Evolutionary conservation across 2,329 filamentous ascomycete species (phyloP), one percentile per base, ranked within the genome.

Genomic region (Calonectria pteridis): DNA sequence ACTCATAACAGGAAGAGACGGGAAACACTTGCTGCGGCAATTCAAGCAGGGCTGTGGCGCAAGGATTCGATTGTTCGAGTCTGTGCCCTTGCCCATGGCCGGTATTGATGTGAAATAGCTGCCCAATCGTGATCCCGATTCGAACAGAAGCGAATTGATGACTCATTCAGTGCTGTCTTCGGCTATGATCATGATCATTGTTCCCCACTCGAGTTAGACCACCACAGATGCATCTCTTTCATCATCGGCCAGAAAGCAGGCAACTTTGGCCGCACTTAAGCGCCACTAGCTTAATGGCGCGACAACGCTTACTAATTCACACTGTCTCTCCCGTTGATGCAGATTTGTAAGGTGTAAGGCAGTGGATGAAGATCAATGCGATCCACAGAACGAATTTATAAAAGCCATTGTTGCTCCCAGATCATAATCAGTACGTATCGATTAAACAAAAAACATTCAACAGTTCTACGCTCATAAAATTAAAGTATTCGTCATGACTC

Each of bases 401-500:
- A 55, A 33, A 29, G 16, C 18, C 29, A 9, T 10, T 10, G 18
- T 10, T 10, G 18, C 51, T 55, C 28, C 4, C 29, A 13, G 23
- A 13, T 46, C 20, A 10, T 23, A 13, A 23, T 4, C 23, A 31
- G 2, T 53, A 3, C 1, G 2, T 9, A 28, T 31, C 29, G 18
- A 53, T 31, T 23, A 53, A 29, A 53, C 11, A 28, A 53, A 16
- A 26, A 53, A 14, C 33, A 23, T 62, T 23, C 16, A 40, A 18
- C 5, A 7, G 2, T 59, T 16, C 55, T 35, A 26, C 10, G 14
- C 33, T 37, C 33, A 37, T 59, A 23, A n/a, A 37, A 26, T 26
- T 35, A 26, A 13, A 10, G 5, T 23, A 10, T 16, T n/a, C 63
- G 53, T 3, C 37, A 79, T 78, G 77, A 31, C 67, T 74, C 62